Conservation (phyloP, 208 protist genomes). For the Leishmania gerbilli region DNA sequence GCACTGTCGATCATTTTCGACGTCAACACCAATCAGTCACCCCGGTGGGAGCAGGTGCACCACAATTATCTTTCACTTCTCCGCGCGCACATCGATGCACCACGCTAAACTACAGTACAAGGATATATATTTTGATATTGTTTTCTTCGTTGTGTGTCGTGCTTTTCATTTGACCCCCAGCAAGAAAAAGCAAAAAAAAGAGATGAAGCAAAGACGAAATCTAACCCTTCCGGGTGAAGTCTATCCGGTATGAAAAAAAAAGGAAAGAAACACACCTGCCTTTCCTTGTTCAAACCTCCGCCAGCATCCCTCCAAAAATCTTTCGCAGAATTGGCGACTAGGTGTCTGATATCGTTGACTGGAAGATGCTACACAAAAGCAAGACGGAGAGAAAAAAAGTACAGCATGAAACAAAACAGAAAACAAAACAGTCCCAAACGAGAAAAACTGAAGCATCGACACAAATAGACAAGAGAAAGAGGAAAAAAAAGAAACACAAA, state of each 20-base stretch:
- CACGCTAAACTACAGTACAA: not conserved
- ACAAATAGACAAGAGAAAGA: not conserved
- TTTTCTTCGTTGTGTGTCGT: constrained; percentile 12
- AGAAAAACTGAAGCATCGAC: not conserved
- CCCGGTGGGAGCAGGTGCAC: no score
- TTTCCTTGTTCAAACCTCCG: not conserved
- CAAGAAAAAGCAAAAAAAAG: not conserved
- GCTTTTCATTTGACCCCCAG: not conserved
- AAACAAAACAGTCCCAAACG: not conserved
- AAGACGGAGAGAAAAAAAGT: not conserved
- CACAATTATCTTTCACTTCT: no score
- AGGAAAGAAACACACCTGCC: not conserved
- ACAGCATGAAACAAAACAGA: not conserved
- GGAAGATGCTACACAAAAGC: not conserved
- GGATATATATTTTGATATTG: constrained; percentile 4
- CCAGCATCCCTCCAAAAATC: constrained; percentile 11
- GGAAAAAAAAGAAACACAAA: constrained; percentile 6
- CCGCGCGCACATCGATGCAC: not conserved
- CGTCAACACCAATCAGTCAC: no score
- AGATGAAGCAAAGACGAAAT: constrained; percentile 15
- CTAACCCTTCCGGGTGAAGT: constrained; percentile 36
- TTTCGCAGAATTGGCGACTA: constrained; percentile 12
- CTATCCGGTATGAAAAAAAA: constrained; percentile 19
- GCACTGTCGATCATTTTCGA: not conserved
- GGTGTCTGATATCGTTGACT: not conserved